Evolutionary conservation across 164 flowering plant genomes (phyloP).

Genomic region (Warburgia ugandensis): DNA sequence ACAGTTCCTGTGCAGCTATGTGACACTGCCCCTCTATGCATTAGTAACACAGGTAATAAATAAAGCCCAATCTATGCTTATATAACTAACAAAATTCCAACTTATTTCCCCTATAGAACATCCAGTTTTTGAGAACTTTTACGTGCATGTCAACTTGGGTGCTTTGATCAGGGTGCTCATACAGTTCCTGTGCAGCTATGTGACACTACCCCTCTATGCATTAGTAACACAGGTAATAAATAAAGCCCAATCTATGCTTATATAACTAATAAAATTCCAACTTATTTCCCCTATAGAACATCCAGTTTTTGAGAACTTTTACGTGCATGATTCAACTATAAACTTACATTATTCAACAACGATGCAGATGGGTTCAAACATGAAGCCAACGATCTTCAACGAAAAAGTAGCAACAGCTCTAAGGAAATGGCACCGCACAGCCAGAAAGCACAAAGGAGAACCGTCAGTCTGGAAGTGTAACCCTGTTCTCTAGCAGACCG

Average conservation of each 20-base stretch:
- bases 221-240: slow-evolving; percentile 79
- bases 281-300: no score
- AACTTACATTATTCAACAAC: no score
- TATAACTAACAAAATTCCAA: no score
- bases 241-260: background rate
- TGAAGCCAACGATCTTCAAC: slow-evolving; percentile 74
- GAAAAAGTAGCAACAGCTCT: slow-evolving; percentile 60
- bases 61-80: background rate
- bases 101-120: no score
- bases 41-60: slow-evolving; percentile 79
- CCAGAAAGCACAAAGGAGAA: slow-evolving; percentile 46
- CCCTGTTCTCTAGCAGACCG: slow-evolving; percentile 52
- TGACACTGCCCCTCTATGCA: slow-evolving; percentile 85
- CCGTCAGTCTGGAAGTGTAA: slow-evolving; percentile 18
- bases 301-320: no score
- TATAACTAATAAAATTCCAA: no score
- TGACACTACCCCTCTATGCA: slow-evolving; percentile 85
- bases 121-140: no score
- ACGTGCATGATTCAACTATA: no score
- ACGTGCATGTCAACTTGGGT: no score
- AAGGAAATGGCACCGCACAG: slow-evolving; percentile 60
- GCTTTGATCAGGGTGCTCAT: slow-evolving; percentile 37
- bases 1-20: slow-evolving; percentile 67
- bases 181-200: slow-evolving; percentile 67
- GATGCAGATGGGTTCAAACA: slow-evolving; percentile 72